Percentiles rank a stretch among this genome's conserved stretches.
These are phyloP conservation scores for Paramecium sonneborni DNA, from an alignment of 73 alveolate species.

Conservation along the genomic window DNA sequence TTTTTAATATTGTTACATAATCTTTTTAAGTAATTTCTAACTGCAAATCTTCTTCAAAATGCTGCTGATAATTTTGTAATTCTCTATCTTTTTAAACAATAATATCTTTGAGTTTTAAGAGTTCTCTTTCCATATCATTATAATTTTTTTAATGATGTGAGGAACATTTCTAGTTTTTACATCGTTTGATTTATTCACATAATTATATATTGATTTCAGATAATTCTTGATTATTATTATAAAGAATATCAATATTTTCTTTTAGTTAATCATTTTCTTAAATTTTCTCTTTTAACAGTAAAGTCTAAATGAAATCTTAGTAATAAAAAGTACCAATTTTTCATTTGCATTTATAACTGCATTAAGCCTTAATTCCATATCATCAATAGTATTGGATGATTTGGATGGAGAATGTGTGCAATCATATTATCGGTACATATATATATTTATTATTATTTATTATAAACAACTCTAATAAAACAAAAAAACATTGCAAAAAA, in stretches of 20 bases:
- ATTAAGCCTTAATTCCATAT: not conserved
- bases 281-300: conserved; percentile 5
- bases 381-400: not conserved
- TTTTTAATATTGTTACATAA: not conserved
- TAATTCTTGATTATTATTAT: not conserved
- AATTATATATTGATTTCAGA: not conserved
- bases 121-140: not conserved
- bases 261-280: conserved; percentile 18
- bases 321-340: conserved; percentile 17
- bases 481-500: not conserved
- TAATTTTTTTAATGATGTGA: not conserved
- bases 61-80: not conserved
- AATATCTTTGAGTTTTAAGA: not conserved
- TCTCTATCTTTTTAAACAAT: not conserved
- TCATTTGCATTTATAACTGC: conserved; percentile 37
- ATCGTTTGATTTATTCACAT: not conserved
- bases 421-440: conserved; percentile 7
- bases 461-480: not conserved
- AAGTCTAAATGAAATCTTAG: not conserved
- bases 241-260: conserved; percentile 12
- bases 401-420: not conserved
- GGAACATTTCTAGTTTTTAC: not conserved
- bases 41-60: conserved; percentile 10
- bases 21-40: not conserved
- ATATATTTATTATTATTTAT: not conserved